A percentile compares a stretch with the other conserved stretches of the same genome.
These are phyloP conservation scores for Psilocybe cubensis DNA, from an alignment of 768 basidiomycete genomes.

Conservation along the genomic window DNA sequence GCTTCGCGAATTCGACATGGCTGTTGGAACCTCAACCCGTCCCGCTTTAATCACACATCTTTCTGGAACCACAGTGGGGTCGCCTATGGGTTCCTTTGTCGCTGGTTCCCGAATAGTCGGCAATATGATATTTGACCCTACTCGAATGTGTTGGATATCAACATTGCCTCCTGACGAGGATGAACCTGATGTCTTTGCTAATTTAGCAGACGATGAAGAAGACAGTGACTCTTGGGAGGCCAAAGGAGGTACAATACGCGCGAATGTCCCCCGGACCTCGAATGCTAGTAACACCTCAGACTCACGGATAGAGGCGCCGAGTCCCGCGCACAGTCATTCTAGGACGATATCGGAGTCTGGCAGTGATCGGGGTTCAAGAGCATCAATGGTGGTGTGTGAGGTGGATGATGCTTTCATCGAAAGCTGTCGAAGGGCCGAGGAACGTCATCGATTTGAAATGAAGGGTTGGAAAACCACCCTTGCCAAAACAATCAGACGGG, in stretches of 20 bases:
- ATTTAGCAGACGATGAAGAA: slow-evolving; percentile 90
- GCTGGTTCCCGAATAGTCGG: slow-evolving; percentile 90
- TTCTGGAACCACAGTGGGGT: slow-evolving; percentile 84
- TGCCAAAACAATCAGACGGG: slow-evolving; percentile 28
- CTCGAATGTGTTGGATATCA: slow-evolving; percentile 95
- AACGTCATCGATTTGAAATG: slow-evolving; percentile 83
- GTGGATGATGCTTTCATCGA: slow-evolving; percentile 76
- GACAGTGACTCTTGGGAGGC: slow-evolving; percentile 72
- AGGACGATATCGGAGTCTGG: slow-evolving; percentile 76
- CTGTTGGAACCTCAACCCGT: slow-evolving; percentile 79
- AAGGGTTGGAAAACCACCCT: slow-evolving; percentile 69
- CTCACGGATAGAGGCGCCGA: slow-evolving; percentile 44
- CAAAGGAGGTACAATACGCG: slow-evolving; percentile 81
- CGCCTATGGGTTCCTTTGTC: slow-evolving; percentile 73
- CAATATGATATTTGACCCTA: slow-evolving; percentile 97
- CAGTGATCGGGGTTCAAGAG: slow-evolving; percentile 80
- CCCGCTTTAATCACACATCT: slow-evolving; percentile 96
- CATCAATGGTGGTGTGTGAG: slow-evolving; percentile 72
- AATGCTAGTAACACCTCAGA: slow-evolving; percentile 33
- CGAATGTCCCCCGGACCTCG: slow-evolving; percentile 45
- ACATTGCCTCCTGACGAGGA: slow-evolving; percentile 85
- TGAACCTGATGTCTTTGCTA: slow-evolving; percentile 95
- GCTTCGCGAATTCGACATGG: slow-evolving; percentile 88
- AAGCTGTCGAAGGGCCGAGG: slow-evolving; percentile 76
- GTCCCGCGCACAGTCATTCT: slow-evolving; percentile 64